A percentile compares a stretch with the other conserved stretches of the same genome.
Evolutionary conservation across 495 filamentous ascomycete genomes (phyloP).

Genomic region (Penicillium lividum): DNA sequence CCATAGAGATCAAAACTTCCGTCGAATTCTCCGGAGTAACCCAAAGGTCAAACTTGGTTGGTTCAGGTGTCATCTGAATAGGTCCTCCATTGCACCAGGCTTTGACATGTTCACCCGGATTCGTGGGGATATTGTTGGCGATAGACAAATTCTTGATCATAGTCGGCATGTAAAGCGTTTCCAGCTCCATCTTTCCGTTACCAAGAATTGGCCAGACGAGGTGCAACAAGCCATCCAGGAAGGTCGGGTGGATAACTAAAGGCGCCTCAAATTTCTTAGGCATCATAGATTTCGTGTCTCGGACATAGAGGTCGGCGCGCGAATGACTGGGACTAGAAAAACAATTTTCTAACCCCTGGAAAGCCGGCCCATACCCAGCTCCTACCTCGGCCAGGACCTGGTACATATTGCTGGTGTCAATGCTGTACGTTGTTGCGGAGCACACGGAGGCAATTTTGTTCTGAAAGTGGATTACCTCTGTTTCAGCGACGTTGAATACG

Average conservation of each 20-base stretch:
- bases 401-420: slow-evolving; percentile 25
- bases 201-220: slow-evolving; percentile 44
- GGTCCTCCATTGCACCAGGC: slow-evolving; percentile 36
- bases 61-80: slow-evolving; percentile 25
- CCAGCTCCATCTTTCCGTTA: slow-evolving; percentile 39
- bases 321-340: slow-evolving; percentile 21
- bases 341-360: slow-evolving; percentile 28
- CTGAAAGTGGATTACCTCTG: slow-evolving; percentile 17
- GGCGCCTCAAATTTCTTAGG: slow-evolving; percentile 30
- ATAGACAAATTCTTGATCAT: slow-evolving; percentile 36
- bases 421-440: slow-evolving; percentile 19
- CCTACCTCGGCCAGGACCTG: slow-evolving; percentile 27
- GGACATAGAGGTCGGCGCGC: slow-evolving; percentile 26
- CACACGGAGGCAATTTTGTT: slow-evolving; percentile 14
- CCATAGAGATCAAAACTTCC: slow-evolving; percentile 32
- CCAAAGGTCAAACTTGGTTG: slow-evolving; percentile 37
- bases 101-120: slow-evolving; percentile 29
- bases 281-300: slow-evolving; percentile 29
- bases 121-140: slow-evolving; percentile 23
- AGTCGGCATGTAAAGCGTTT: slow-evolving; percentile 46
- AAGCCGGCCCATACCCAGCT: slow-evolving; percentile 23
- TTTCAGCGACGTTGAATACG: slow-evolving; percentile 17
- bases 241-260: slow-evolving; percentile 28
- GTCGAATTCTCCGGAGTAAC: slow-evolving; percentile 25
- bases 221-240: slow-evolving; percentile 31